Percentiles rank a stretch among this genome's conserved stretches.
Conservation (phyloP, 2,329 filamentous ascomycete genomes). For the Cladosporium austrohemisphaericum region DNA sequence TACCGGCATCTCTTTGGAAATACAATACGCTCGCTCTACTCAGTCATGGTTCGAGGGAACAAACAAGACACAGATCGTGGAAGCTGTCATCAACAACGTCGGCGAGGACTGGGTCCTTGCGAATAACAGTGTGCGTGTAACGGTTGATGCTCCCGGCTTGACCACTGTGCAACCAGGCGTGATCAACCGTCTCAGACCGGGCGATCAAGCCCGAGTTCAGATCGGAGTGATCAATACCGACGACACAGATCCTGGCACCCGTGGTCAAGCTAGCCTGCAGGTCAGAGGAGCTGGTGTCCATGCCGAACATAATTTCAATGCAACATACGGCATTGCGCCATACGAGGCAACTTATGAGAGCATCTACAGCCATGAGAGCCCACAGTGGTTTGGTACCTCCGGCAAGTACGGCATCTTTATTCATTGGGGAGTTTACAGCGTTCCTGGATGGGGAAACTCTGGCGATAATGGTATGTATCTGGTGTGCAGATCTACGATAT, state of each 20-base stretch:
- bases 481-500: conserved; percentile 37
- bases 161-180: conserved; percentile 34
- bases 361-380: conserved; percentile 43
- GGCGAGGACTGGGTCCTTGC: conserved; percentile 34
- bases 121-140: conserved; percentile 35
- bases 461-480: conserved; percentile 39
- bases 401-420: conserved; percentile 60
- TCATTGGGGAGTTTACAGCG: conserved; percentile 55
- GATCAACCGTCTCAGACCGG: conserved; percentile 40
- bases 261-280: conserved; percentile 31
- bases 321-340: conserved; percentile 33
- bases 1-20: conserved; percentile 28
- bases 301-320: conserved; percentile 33
- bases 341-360: conserved; percentile 38
- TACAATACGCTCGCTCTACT: conserved; percentile 41
- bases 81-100: conserved; percentile 38
- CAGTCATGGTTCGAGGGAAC: conserved; percentile 39
- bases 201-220: conserved; percentile 38
- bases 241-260: conserved; percentile 28
- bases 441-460: conserved; percentile 53
- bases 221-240: conserved; percentile 36
- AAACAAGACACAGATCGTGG: conserved; percentile 39
- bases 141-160: conserved; percentile 33
- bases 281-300: conserved; percentile 28
- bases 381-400: conserved; percentile 51